phyloP scores from a whole-genome alignment of 2,329 filamentous ascomycete genomes.

The Hypomyces perniciosus region DNA sequence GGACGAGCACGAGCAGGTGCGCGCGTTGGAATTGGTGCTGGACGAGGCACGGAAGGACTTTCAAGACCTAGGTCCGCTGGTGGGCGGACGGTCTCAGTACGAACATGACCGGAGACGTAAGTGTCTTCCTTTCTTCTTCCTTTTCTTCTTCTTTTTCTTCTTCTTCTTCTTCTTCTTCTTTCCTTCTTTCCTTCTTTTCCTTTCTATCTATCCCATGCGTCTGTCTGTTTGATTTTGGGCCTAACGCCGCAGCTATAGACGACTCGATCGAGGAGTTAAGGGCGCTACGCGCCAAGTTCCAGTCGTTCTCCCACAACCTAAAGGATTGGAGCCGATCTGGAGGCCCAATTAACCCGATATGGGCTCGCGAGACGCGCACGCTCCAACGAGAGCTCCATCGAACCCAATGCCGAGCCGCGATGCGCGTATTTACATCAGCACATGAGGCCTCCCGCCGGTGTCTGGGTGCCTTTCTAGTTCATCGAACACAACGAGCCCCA shows the following conservation, averaged over 20 bases:
- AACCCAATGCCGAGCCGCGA: constrained; percentile 51
- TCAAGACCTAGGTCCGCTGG: constrained; percentile 48
- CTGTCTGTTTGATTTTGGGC: neutral
- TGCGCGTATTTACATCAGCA: constrained; percentile 48
- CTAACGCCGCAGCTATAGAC: constrained; percentile 28
- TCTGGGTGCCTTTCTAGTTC: constrained; percentile 50
- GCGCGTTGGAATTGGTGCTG: constrained; percentile 47
- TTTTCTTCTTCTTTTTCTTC: neutral
- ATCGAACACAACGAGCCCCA: constrained; percentile 38
- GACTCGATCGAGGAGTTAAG: constrained; percentile 48
- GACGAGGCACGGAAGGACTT: constrained; percentile 57
- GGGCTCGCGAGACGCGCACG: constrained; percentile 46
- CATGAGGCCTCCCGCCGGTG: constrained; percentile 45
- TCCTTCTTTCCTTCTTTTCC: neutral
- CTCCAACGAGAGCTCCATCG: constrained; percentile 49
- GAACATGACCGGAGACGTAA: constrained; percentile 50
- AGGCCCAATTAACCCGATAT: constrained; percentile 50
- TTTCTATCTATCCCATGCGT: neutral
- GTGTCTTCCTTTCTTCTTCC: constrained; percentile 25
- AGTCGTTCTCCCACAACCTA: constrained; percentile 43
- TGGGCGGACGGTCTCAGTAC: constrained; percentile 53
- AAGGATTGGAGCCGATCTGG: constrained; percentile 50
- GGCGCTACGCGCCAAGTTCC: constrained; percentile 39
- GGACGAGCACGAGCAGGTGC: constrained; percentile 55
- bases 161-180: neutral